Percentiles rank a stretch among this genome's conserved stretches.
These are phyloP conservation scores for Gossypium anomalum DNA, from an alignment of 345 rosid species.

Conservation along the genomic window DNA sequence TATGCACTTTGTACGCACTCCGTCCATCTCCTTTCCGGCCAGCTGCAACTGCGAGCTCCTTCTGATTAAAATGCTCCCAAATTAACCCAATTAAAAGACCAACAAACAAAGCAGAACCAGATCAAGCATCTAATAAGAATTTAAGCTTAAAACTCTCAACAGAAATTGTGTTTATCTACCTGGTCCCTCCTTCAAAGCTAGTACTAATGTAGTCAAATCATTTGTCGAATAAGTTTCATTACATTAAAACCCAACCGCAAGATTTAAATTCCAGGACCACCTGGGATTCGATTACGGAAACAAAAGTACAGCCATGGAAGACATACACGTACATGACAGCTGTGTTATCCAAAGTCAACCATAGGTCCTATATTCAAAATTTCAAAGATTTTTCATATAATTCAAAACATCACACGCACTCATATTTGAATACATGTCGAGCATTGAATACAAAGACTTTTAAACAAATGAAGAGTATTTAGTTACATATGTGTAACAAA, in stretches of 20 bases:
- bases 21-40: constrained; percentile 34
- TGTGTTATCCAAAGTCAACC: not conserved
- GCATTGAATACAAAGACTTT: too few species aligned
- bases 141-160: not conserved
- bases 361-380: not conserved
- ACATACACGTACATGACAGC: not conserved
- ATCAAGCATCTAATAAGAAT: not conserved
- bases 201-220: not conserved
- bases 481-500: not conserved
- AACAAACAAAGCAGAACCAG: not conserved
- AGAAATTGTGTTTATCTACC: not conserved
- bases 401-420: not conserved
- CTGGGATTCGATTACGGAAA: not conserved
- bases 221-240: not conserved
- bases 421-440: too few species aligned
- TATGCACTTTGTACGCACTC: constrained; percentile 39
- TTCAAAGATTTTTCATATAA: not conserved
- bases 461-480: not conserved
- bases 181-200: not conserved
- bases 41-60: constrained; percentile 45
- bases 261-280: not conserved
- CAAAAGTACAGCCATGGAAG: not conserved
- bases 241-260: not conserved
- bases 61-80: not conserved
- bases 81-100: not conserved